Evolutionary conservation across 2,329 filamentous ascomycete species (phyloP), one percentile per base, ranked within the genome.

Genomic region (Purpureocillium lavendulum): DNA sequence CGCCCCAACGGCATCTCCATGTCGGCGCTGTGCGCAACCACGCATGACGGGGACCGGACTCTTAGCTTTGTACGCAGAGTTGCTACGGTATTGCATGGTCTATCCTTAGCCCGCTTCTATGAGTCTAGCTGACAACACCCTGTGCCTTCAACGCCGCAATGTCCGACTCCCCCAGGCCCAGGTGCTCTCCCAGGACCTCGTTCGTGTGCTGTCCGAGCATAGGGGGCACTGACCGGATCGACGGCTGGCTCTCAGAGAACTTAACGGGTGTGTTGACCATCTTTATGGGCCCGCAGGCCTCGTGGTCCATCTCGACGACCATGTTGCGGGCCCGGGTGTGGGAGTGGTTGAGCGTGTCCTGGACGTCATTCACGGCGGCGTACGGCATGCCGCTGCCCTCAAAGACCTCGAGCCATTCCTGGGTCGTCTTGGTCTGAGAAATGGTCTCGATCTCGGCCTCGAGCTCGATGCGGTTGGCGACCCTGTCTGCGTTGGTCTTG

Each of bases 241-340:
- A 75, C 0, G 89, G 87, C 49, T 75, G 80, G 18, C 83, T 84
- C 49, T 89, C 80, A 5, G 88, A 95, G 60, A 88, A 94, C 60
- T 98, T 98, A 43, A 98, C 82, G 0, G 92, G 92, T 1, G 88
- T 94, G 54, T 94, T 96, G 39, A 98, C 83, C 55, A 98, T 67
- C 62, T 88, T 89, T 46, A 98, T 82, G 1, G 82, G 75, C 1
- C 92, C 92, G 58, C 90, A 97, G 7, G 72, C 69, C 5, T 77
- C 77, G 56, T 98, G 92, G 1, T 95, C 77, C 33, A 96, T 69
- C 56, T 95, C 84, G 12, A 86, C 77, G 1, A 98, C 84, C 92
- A 98, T 98, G 43, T 82, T 75, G 42, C 92, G 76, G 16, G 89
- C 89, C 65, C 65, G 69, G 65, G 87, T 87, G 62, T 98, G 92